phyloP scores from a whole-genome alignment of 2,329 filamentous ascomycete genomes.

The Biscogniauxia marginata region DNA sequence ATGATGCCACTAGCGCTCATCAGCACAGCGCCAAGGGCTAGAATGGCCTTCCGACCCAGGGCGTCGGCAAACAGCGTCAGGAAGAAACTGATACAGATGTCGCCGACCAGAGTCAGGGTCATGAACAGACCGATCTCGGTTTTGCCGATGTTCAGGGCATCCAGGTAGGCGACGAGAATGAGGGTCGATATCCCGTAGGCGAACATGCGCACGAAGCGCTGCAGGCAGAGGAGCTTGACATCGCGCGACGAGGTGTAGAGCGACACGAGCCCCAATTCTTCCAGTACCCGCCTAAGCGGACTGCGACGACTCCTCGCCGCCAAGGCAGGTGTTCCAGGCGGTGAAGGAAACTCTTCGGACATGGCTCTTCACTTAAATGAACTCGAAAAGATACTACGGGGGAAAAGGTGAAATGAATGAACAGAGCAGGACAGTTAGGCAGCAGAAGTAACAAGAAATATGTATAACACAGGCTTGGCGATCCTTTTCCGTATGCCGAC shows the following conservation, averaged over 20 bases:
- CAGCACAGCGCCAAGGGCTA: conserved; percentile 52
- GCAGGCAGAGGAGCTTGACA: conserved; percentile 55
- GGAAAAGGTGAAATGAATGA: not conserved
- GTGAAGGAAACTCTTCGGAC: not conserved
- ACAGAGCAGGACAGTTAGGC: no score
- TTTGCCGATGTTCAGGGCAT: conserved; percentile 48
- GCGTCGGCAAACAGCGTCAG: conserved; percentile 59
- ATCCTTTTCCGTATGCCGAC: no score
- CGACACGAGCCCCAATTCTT: conserved; percentile 46
- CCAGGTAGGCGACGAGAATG: conserved; percentile 56
- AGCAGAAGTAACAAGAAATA: no score
- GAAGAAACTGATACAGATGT: conserved; percentile 57
- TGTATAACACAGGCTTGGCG: no score
- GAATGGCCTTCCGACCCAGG: conserved; percentile 52
- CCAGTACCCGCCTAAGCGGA: conserved; percentile 15
- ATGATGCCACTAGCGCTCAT: conserved; percentile 56
- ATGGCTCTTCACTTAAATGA: not conserved
- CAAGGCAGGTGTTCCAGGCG: not conserved
- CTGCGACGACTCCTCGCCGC: not conserved
- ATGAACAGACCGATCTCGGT: conserved; percentile 61
- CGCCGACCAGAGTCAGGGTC: conserved; percentile 61
- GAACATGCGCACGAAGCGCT: conserved; percentile 61
- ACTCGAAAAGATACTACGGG: not conserved
- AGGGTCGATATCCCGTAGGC: conserved; percentile 61
- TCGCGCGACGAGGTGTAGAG: conserved; percentile 44